Base-by-base conservation (phyloP, 768 basidiomycete genomes). In the Suillus alpinus region DNA sequence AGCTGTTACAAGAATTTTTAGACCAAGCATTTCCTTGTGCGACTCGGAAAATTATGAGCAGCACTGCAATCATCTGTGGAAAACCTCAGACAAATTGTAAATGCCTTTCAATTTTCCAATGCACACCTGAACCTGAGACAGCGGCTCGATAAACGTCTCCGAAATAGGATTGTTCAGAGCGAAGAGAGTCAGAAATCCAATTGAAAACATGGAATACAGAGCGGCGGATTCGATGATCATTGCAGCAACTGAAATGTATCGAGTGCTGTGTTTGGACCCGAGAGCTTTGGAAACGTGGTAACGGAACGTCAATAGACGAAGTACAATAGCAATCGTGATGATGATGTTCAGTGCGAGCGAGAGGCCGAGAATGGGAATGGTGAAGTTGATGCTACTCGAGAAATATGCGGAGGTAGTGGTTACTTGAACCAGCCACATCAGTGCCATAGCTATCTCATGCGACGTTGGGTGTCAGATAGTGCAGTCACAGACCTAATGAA, bases 201-300 rank as follows among this genome's bases (percentile, higher is more conserved):
- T 9, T 0, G 68, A 67, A 18, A 68, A 50, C 9, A 63, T 18
- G 5, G 72, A 66, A 50, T 75, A 76, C 3, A 73, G 44, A 2
- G 71, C 64, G 2, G 73, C 74, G 1, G 73, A 74, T 62, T 78
- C 77, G 50, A 78, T 56, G 39, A 75, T 43, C 65, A 78, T 75
- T 4, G 76, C 66, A 18, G 68, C 68, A 10, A 76, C 56, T 2
- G 67, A 71, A 3, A 71, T 68, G 56, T 78, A 78, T 16, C 66
- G 65, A 6, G 40, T 41, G 6, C 68, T 65, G 36, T 69, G 57
- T 32, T 50, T 59, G 18, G 52, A 34, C 18, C 75, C 74, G 3
- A 78, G 49, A 1, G 58, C 56, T 1, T 43, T 16, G 4, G 50
- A 16, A 2, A 60, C 31, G 8, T 34, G 59, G 36, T 64, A 56